Evolutionary conservation across 2,329 filamentous ascomycete genomes (phyloP).

Genomic region (Aspergillus thermomutatus): DNA sequence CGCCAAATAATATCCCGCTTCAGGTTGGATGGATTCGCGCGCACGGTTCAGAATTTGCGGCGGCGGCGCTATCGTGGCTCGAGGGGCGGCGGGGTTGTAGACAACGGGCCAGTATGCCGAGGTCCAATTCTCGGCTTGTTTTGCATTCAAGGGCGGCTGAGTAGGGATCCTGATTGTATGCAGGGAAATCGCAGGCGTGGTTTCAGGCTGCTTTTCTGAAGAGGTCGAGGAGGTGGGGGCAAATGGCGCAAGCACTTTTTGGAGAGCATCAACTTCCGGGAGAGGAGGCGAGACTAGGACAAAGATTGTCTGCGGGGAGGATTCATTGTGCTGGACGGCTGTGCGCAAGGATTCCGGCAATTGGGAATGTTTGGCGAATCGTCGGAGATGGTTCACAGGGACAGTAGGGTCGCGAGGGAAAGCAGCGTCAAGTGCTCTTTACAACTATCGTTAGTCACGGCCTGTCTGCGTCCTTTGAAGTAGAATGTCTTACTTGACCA

Average conservation of each 20-base stretch:
- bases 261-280: constrained; percentile 32
- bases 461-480: neutral
- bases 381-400: constrained; percentile 37
- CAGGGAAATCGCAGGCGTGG: constrained; percentile 14
- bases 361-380: constrained; percentile 37
- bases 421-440: constrained; percentile 37
- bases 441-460: neutral
- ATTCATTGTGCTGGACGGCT: constrained; percentile 16
- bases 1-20: constrained; percentile 38
- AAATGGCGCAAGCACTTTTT: constrained; percentile 37
- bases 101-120: constrained; percentile 42
- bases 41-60: constrained; percentile 34
- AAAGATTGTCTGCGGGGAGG: constrained; percentile 35
- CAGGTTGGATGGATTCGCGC: constrained; percentile 33
- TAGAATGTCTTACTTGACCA: constrained; percentile 36
- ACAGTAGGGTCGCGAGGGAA: constrained; percentile 33
- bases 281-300: constrained; percentile 41
- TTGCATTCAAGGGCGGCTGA: constrained; percentile 36
- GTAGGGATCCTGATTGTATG: constrained; percentile 37
- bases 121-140: constrained; percentile 43
- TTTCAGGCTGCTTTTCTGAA: constrained; percentile 3
- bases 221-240: constrained; percentile 13
- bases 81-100: constrained; percentile 44
- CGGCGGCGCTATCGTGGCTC: constrained; percentile 42
- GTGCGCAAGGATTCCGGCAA: constrained; percentile 30